These are phyloP conservation scores for Cyclotella kingstonii DNA, from an alignment of 108 stramenopile species.

Conservation along the genomic window DNA sequence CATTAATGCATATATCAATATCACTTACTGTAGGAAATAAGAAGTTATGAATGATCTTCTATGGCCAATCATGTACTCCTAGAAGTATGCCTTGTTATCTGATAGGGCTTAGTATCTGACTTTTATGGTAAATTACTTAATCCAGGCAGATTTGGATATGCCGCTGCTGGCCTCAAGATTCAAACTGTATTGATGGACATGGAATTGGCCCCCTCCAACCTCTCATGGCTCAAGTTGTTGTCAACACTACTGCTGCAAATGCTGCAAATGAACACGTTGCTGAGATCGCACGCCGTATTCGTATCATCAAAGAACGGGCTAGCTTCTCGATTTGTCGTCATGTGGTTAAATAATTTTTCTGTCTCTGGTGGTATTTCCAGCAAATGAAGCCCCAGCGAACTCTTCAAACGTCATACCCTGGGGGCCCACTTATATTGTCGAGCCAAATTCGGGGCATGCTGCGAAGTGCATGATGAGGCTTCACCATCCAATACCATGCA, in stretches of 20 bases:
- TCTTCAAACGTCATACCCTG: background rate
- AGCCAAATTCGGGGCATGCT: background rate
- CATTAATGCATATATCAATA: too few species aligned
- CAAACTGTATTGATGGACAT: slow-evolving; percentile 8
- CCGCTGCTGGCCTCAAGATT: slow-evolving; percentile 15
- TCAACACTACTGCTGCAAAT: slow-evolving; percentile 26
- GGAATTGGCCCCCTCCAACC: slow-evolving; percentile 8
- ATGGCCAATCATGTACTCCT: too few species aligned
- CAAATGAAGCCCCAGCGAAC: slow-evolving; percentile 19
- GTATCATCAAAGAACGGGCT: slow-evolving; percentile 47
- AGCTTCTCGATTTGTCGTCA: slow-evolving; percentile 16
- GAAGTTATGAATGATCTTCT: too few species aligned
- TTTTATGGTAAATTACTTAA: background rate
- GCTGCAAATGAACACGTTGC: slow-evolving; percentile 16
- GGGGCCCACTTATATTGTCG: background rate
- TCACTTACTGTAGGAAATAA: too few species aligned
- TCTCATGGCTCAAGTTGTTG: background rate
- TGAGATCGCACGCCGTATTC: background rate
- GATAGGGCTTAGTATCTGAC: too few species aligned
- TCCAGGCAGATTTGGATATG: background rate
- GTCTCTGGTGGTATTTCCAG: slow-evolving; percentile 37
- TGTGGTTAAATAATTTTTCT: too few species aligned
- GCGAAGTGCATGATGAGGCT: slow-evolving; percentile 4
- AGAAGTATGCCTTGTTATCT: too few species aligned
- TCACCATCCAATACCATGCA: too few species aligned